Conservation (phyloP, 2,329 filamentous ascomycete species). For the Penicillium digitatum region DNA sequence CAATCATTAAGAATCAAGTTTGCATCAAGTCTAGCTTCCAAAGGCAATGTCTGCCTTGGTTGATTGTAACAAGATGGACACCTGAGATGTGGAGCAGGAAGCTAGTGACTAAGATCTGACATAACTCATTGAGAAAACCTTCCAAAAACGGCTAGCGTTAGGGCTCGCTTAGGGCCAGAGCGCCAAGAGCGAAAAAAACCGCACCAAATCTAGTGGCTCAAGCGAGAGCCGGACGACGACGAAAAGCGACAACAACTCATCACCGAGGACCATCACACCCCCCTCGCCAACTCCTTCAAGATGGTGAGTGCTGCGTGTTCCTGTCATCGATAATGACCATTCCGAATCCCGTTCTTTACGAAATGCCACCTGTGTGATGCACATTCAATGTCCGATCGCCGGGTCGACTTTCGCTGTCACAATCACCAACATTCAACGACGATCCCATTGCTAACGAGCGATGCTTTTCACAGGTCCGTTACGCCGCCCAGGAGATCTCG, state of each 20-base stretch:
- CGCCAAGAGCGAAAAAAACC: conserved; percentile 42
- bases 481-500: conserved; percentile 86
- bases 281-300: conserved; percentile 44
- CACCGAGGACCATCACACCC: conserved; percentile 42
- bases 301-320: conserved; percentile 41
- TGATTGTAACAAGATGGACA: neutral
- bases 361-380: conserved; percentile 12
- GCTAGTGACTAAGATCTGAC: conserved; percentile 9
- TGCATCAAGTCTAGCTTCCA: neutral
- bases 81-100: neutral
- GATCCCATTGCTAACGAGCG: conserved; percentile 30
- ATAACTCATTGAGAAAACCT: conserved; percentile 1
- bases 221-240: conserved; percentile 34
- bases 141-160: conserved; percentile 35
- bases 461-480: conserved; percentile 68
- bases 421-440: conserved; percentile 7
- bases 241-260: conserved; percentile 41
- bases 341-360: conserved; percentile 11
- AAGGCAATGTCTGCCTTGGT: neutral
- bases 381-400: conserved; percentile 8
- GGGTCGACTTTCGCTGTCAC: conserved; percentile 9
- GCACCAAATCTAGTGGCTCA: conserved; percentile 35
- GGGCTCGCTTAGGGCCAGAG: conserved; percentile 41
- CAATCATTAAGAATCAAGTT: neutral
- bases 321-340: conserved; percentile 8